phyloP scores from a whole-genome alignment of 2,329 filamentous ascomycete species.

The Colletotrichum salicis region DNA sequence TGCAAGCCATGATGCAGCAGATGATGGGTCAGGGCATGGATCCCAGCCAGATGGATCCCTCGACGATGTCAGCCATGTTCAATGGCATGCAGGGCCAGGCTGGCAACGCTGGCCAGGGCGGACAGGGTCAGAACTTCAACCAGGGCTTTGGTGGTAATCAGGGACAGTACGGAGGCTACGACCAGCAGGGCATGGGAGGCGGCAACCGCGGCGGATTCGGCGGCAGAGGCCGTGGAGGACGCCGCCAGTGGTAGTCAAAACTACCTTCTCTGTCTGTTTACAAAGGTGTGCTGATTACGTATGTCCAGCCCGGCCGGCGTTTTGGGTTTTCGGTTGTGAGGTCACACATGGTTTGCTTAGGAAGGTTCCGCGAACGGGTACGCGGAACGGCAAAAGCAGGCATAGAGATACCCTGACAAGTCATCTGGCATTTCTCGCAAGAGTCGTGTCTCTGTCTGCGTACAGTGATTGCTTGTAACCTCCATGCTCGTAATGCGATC shows the following conservation, averaged over 20 bases:
- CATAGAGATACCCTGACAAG: conserved; percentile 36
- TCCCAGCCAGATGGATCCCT: conserved; percentile 73
- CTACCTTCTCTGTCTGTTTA: not conserved
- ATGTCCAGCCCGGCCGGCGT: conserved; percentile 25
- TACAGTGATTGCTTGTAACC: not conserved
- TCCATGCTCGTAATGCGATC: not conserved
- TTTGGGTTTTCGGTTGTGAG: conserved; percentile 26
- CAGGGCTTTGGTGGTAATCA: conserved; percentile 64
- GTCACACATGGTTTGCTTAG: conserved; percentile 24
- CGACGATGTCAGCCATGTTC: conserved; percentile 69
- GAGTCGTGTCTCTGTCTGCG: not conserved
- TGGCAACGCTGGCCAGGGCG: conserved; percentile 56
- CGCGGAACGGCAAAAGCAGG: conserved; percentile 29
- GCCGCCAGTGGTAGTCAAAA: conserved; percentile 35
- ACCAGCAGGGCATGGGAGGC: conserved; percentile 59
- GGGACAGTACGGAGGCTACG: conserved; percentile 61
- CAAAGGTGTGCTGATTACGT: conserved; percentile 20
- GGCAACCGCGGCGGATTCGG: conserved; percentile 46
- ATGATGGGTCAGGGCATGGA: conserved; percentile 75
- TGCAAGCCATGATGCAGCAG: conserved; percentile 77
- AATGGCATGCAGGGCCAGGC: conserved; percentile 64
- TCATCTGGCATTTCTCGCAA: conserved; percentile 29
- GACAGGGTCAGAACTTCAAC: conserved; percentile 63
- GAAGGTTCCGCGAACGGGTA: conserved; percentile 22
- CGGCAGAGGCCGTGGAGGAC: conserved; percentile 45